These are phyloP conservation scores for Colletotrichum cuscutae DNA, from an alignment of 2,329 filamentous ascomycete genomes.

Conservation along the genomic window DNA sequence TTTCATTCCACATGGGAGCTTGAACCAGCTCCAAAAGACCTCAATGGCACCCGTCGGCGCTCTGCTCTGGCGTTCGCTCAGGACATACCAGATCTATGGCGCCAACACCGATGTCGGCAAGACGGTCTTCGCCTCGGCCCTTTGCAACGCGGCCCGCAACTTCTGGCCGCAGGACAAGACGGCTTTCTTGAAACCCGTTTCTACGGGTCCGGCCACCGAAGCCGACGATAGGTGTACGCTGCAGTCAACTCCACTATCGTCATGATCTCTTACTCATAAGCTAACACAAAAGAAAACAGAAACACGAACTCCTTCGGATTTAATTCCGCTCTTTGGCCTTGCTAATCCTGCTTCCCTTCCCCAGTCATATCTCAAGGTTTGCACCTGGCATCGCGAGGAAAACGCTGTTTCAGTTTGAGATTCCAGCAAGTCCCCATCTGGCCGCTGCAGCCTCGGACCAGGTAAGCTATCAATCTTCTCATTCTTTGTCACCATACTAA, in stretches of 20 bases:
- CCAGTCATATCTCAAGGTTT: constrained; percentile 72
- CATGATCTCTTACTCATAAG: not conserved
- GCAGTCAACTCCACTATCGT: not conserved
- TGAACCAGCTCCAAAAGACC: not conserved
- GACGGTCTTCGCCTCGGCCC: constrained; percentile 79
- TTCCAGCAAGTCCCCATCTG: constrained; percentile 82
- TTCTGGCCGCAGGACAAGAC: constrained; percentile 58
- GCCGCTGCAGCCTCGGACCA: constrained; percentile 65
- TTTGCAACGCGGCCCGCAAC: constrained; percentile 70
- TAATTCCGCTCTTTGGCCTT: not conserved
- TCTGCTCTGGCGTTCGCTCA: constrained; percentile 74
- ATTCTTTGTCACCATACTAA: not conserved
- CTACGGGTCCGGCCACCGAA: constrained; percentile 76
- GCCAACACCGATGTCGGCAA: constrained; percentile 89
- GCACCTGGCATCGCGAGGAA: constrained; percentile 58
- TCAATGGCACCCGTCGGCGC: constrained; percentile 63
- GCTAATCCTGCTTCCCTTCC: not conserved
- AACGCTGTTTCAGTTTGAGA: constrained; percentile 77
- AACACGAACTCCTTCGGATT: not conserved
- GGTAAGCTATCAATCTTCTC: constrained; percentile 41
- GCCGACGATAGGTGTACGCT: constrained; percentile 73
- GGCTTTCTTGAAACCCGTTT: constrained; percentile 83
- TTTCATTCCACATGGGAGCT: not conserved
- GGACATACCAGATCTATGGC: constrained; percentile 80
- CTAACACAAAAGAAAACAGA: not conserved